Evolutionary conservation across 75 land plant genomes (phyloP), one percentile per base, ranked within the genome.

Genomic region (Picea glauca): DNA sequence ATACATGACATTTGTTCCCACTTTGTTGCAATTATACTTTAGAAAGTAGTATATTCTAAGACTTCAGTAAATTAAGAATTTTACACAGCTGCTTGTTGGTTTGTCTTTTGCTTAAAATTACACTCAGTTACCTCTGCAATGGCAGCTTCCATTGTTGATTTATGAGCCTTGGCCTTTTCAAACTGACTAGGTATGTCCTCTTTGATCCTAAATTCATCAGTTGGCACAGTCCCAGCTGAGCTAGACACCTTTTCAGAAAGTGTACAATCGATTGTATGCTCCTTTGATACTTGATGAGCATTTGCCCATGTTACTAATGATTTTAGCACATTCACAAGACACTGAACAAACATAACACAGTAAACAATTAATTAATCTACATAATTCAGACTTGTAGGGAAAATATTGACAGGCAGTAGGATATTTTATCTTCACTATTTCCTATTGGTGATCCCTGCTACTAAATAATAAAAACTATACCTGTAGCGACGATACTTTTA

Each of bases 101-200:
- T 17, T 23, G 20, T 75, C 61, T 54, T 33, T 30, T 50, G 17
- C 5, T 3, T 13, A 43, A 56, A 30, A 17, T 17, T 75, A 21
- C 40, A 18, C 33, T 18, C 63, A 46, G 56, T 80, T 79, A 91
- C 96, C 94, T 94, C 96, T 77, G 96, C 81, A 32, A 94, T 81
- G 9, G 90, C 92, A 82, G 96, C 88, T 81, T 94, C 92, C 85
- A 92, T 77, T 32, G 92, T 90, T n/a, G 94, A 90, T 80, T 92
- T 94, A 63, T 94, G 96, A 81, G 94, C 92, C 80, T 92, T 94
- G 58, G 89, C 90, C 87, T 88, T 94, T 81, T 90, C 89, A 90
- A 94, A 91, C 21, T 88, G 83, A 85, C 77, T 87, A 26, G 87
- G 78, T 31, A 78, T 63, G 75, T 87, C 89, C 60, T 85, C 88